Conservation (phyloP, 2,329 filamentous ascomycete species). For the Aspergillus sclerotialis region DNA sequence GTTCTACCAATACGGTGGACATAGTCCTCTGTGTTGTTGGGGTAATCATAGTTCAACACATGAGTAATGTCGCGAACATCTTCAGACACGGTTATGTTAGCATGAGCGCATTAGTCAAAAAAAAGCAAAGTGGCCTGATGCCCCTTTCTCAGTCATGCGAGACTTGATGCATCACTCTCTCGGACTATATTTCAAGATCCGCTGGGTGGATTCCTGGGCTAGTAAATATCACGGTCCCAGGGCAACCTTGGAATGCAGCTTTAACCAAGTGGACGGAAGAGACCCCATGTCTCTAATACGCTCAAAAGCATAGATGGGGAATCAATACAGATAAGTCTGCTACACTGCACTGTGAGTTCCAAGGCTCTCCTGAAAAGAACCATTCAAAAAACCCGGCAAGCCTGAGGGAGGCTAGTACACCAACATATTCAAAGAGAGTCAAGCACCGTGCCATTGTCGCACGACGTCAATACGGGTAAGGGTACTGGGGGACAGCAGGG, state of each 20-base stretch:
- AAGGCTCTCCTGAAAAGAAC: slow-evolving; percentile 82
- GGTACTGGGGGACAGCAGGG: slow-evolving; percentile 27
- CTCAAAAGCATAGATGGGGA: slow-evolving; percentile 63
- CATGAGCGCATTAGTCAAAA: slow-evolving; percentile 48
- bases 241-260: slow-evolving; percentile 67
- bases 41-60: slow-evolving; percentile 99
- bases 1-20: slow-evolving; percentile 64
- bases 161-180: slow-evolving; percentile 54
- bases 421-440: slow-evolving; percentile 84
- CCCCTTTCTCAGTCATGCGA: slow-evolving; percentile 54
- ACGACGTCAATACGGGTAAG: slow-evolving; percentile 47
- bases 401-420: slow-evolving; percentile 88
- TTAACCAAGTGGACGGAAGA: slow-evolving; percentile 57
- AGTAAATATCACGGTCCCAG: slow-evolving; percentile 56
- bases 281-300: slow-evolving; percentile 67
- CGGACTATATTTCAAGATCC: slow-evolving; percentile 37
- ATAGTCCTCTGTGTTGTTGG: slow-evolving; percentile 76
- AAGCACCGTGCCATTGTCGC: slow-evolving; percentile 66
- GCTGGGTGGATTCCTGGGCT: slow-evolving; percentile 44
- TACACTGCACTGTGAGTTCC: slow-evolving; percentile 69
- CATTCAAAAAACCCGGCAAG: slow-evolving; percentile 67
- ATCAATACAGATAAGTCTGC: slow-evolving; percentile 56
- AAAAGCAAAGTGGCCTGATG: slow-evolving; percentile 36
- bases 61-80: slow-evolving; percentile 99
- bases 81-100: slow-evolving; percentile 74